phyloP scores from a whole-genome alignment of 140 eudicot genomes.

The Cichorium intybus region DNA sequence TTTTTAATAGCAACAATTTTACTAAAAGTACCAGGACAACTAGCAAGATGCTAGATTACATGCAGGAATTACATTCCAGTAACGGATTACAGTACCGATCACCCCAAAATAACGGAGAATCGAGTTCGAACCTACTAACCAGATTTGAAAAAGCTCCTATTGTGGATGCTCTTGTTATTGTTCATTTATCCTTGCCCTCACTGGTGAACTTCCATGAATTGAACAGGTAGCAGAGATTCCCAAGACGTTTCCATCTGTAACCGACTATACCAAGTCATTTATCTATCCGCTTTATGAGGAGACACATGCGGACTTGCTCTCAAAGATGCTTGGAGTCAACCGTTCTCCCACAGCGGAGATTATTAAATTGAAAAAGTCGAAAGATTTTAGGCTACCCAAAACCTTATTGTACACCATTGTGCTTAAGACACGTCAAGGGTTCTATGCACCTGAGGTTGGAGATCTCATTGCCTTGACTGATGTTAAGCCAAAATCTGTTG shows the following conservation, averaged over 20 bases:
- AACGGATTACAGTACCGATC: no score
- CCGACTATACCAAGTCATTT: constrained; percentile 25
- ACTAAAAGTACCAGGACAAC: no score
- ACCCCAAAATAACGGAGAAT: no score
- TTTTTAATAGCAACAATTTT: no score
- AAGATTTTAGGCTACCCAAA: constrained; percentile 16
- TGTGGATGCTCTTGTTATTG: background rate
- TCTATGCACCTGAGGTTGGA: constrained; percentile 50
- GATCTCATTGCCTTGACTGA: constrained; percentile 63
- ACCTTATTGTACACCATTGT: constrained; percentile 26
- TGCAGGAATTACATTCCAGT: no score
- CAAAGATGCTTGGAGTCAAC: constrained; percentile 22
- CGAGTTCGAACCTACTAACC: no score
- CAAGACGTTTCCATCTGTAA: constrained; percentile 23
- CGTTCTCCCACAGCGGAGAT: constrained; percentile 26
- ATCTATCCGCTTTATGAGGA: constrained; percentile 32
- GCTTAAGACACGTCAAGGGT: constrained; percentile 3
- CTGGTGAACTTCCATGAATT: background rate
- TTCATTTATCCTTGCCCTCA: background rate
- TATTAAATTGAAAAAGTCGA: background rate
- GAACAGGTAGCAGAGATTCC: constrained; percentile 37
- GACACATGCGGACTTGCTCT: constrained; percentile 32
- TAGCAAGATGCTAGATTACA: no score
- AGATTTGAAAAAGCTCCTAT: no score
- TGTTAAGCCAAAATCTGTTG: constrained; percentile 47